Base-by-base conservation (phyloP, 2,329 filamentous ascomycete species). In the Monosporascus sp. region DNA sequence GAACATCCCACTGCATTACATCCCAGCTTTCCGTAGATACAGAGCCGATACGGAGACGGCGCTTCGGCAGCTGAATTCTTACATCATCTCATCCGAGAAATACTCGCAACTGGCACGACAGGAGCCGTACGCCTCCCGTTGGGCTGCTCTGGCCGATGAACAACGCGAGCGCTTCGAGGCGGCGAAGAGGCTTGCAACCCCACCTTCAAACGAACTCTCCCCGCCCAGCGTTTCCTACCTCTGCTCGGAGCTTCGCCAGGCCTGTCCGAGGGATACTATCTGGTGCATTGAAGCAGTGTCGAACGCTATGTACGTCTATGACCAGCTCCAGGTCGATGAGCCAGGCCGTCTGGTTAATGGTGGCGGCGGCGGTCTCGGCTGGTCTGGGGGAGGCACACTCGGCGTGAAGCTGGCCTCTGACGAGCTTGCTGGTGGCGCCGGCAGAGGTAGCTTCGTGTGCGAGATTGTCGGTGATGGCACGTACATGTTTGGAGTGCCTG, bases 261-360 rank as follows among this genome's bases (percentile, higher is more conserved):
- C 70, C 18, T 74, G 70, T 49, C 75, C 75, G 1, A 44, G 64
- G 26, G 74, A 78, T 64, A 87, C 88, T 0, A 87, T 91, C 60
- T 91, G 81, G 77, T 82, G 82, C 3, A 74, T 91, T 51, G 88
- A 92, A 70, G 83, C 88, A 0, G 88, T 92, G 1, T 91, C 88
- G 0, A 82, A 87, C 58, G 85, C 85, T 0, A 68, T 66, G 1
- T 79, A 83, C 44, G 85, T 90, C 3, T 78, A 86, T 40, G 86
- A 91, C 59, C 85, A 88, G 61, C 69, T 91, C 5, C 81, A 81
- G 61, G 79, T 82, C 4, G 83, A 79, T 2, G 60, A 81, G 7
- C 75, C 77, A 0, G 75, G 77, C 0, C 72, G 70, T 49, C 78
- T 76, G 72, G 74, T 79, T 67, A 79, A 79, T 68, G 79, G 78